Evolutionary conservation across 1,284 basidiomycete species (phyloP), one percentile per base, ranked within the genome.

Genomic region (Naganishia liquefaciens): DNA sequence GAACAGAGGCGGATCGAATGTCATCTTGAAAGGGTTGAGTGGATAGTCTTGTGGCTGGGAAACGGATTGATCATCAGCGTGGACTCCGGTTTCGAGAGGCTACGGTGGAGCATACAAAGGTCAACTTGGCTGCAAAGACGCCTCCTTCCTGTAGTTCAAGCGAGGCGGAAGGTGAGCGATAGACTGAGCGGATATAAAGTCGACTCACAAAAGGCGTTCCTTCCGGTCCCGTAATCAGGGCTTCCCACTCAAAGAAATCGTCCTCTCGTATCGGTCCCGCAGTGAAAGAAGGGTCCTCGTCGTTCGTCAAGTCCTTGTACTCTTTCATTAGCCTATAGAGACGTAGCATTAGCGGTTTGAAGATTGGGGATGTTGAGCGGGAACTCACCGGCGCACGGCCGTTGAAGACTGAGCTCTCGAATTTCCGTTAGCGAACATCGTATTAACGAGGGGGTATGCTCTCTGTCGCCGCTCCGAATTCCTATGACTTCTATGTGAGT

Each of bases 171-270:
- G 40, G n/a, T 58, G 21, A 33, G 62, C 33, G 28, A 44, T 40
- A 39, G 47, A 23, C 44, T 30, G 25, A 21, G 30, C 23, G 28
- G 6, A 21, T 11, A 28, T 15, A 44, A 13, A 52, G 51, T n/a
- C 23, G 13, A 80, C 88, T 78, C 77, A 92, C 90, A 77, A 96
- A 99, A 0, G 96, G 96, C 49, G 96, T 99, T 70, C 93, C 96
- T 74, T 95, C 93, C 15, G 95, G 96, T 1, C 96, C 96, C 72
- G 87, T 88, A 67, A 99, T 94, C 70, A 99, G 83, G 19, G 94
- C 94, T 80, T 98, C 96, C 96, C 96, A 99, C 69, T 89, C 89
- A 77, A 99, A 92, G 82, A 99, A 94, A 81, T 99, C 93, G 70
- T 89, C 87, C 80, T 99, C 95, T 52, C 88, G 88, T 73, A 97